A percentile compares a stretch with the other conserved stretches of the same genome.
Conservation (phyloP, 441 rosid species). For the Euphorbia celastroides region DNA sequence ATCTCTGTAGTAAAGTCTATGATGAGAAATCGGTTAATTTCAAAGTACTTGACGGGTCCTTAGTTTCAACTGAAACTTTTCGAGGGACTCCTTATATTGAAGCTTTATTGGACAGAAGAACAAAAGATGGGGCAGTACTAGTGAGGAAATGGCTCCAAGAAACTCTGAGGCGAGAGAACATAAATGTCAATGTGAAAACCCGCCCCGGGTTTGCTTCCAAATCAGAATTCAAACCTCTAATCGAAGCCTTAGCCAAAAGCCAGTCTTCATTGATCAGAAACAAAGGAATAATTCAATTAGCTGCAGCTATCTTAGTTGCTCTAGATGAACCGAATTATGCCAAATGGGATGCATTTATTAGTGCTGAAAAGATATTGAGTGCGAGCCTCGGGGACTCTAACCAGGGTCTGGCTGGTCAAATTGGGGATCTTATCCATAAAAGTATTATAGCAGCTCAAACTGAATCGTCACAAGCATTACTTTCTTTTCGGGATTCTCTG, state of each 20-base stretch:
- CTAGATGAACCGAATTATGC: slow-evolving; percentile 62
- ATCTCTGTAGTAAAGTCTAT: slow-evolving; percentile 25
- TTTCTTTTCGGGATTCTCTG: slow-evolving; percentile 67
- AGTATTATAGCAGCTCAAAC: slow-evolving; percentile 47
- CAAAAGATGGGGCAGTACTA: slow-evolving; percentile 77
- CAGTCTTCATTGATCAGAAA: slow-evolving; percentile 59
- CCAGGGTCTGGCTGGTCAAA: slow-evolving; percentile 89
- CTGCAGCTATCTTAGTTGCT: slow-evolving; percentile 55
- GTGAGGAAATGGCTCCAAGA: slow-evolving; percentile 96
- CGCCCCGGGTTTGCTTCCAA: slow-evolving; percentile 65
- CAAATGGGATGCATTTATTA: slow-evolving; percentile 79
- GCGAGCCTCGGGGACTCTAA: slow-evolving; percentile 87
- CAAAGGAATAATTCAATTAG: slow-evolving; percentile 82
- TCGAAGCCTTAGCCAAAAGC: slow-evolving; percentile 54
- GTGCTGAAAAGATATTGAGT: slow-evolving; percentile 82
- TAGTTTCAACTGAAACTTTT: slow-evolving; percentile 60
- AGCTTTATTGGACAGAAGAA: slow-evolving; percentile 76
- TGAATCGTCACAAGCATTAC: slow-evolving; percentile 42
- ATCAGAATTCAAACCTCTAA: slow-evolving; percentile 63
- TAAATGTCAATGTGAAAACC: slow-evolving; percentile 47
- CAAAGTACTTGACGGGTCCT: slow-evolving; percentile 55
- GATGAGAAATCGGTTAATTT: slow-evolving; percentile 30
- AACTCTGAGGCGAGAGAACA: slow-evolving; percentile 59
- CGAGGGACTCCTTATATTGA: slow-evolving; percentile 81
- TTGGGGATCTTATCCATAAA: slow-evolving; percentile 79